Percentiles rank a stretch among this genome's conserved stretches.
These are phyloP conservation scores for Lactarius trivialis DNA, from an alignment of 768 basidiomycete species.

Conservation along the genomic window DNA sequence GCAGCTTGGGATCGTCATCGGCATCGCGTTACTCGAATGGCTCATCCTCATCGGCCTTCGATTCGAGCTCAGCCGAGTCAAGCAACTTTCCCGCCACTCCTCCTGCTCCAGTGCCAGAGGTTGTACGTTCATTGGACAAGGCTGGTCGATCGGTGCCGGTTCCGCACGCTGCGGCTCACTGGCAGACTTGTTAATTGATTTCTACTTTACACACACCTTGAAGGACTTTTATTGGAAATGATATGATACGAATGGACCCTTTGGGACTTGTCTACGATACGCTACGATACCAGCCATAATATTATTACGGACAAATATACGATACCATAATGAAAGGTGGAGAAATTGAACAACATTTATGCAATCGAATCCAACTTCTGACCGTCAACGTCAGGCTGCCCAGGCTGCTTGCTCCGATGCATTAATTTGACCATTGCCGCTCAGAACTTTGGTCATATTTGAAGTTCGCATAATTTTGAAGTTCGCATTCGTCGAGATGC, in stretches of 20 bases:
- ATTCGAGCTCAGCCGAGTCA: neutral
- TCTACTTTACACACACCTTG: neutral
- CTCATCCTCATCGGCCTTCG: neutral
- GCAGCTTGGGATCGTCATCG: neutral
- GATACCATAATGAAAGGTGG: neutral
- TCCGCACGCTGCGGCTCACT: neutral
- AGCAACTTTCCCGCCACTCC: neutral
- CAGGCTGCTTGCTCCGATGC: no score
- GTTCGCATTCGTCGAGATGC: no score
- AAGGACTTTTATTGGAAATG: neutral
- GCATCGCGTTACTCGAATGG: neutral
- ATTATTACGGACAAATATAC: neutral
- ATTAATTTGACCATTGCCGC: no score
- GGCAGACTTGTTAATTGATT: neutral
- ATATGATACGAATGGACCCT: neutral
- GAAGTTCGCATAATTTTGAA: no score
- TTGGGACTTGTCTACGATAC: neutral
- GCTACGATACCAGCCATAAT: neutral
- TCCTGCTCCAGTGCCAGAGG: neutral
- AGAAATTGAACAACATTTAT: neutral
- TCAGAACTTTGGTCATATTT: no score
- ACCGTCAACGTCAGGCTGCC: neutral
- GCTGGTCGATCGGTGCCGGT: neutral
- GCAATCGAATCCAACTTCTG: neutral
- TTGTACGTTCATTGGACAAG: neutral